Percentiles rank a stretch among this genome's conserved stretches.
These are phyloP conservation scores for Sugiyamaella chiloensis DNA, from an alignment of 805 yeast genomes.

Conservation along the genomic window DNA sequence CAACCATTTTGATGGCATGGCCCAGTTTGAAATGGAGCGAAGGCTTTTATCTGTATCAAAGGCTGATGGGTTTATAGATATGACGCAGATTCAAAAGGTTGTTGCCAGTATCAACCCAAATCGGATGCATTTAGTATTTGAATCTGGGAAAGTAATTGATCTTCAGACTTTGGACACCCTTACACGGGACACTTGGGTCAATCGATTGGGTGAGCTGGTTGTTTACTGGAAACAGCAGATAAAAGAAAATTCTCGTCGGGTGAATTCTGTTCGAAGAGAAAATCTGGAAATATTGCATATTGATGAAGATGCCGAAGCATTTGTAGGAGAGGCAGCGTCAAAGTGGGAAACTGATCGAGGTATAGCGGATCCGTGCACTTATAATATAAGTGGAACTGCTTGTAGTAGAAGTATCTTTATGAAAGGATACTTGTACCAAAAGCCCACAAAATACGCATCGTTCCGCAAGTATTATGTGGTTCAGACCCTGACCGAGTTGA, in stretches of 20 bases:
- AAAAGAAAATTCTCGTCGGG: conserved; percentile 39
- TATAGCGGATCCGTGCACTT: conserved; percentile 49
- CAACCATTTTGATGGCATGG: conserved; percentile 49
- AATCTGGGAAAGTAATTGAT: conserved; percentile 32
- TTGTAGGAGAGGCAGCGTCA: conserved; percentile 42
- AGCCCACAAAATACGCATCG: conserved; percentile 62
- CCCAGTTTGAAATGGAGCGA: conserved; percentile 65
- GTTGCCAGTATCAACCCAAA: conserved; percentile 40
- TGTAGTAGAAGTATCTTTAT: conserved; percentile 57
- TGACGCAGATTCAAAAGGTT: conserved; percentile 37
- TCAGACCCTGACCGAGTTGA: conserved; percentile 65
- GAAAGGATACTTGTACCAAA: conserved; percentile 68
- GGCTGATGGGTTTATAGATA: conserved; percentile 60
- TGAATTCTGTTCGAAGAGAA: conserved; percentile 38
- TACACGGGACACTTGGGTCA: conserved; percentile 66
- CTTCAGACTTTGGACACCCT: conserved; percentile 53
- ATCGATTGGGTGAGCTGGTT: conserved; percentile 41
- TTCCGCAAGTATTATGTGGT: conserved; percentile 62
- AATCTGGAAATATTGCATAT: conserved; percentile 50
- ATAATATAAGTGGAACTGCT: conserved; percentile 56
- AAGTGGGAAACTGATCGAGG: conserved; percentile 58
- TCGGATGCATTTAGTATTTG: conserved; percentile 40
- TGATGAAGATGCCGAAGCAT: conserved; percentile 56
- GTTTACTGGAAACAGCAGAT: conserved; percentile 59
- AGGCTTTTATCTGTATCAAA: conserved; percentile 51